A percentile compares a stretch with the other conserved stretches of the same genome.
Evolutionary conservation across 306 rosid species (phyloP).

Genomic region (Cicer bijugum): DNA sequence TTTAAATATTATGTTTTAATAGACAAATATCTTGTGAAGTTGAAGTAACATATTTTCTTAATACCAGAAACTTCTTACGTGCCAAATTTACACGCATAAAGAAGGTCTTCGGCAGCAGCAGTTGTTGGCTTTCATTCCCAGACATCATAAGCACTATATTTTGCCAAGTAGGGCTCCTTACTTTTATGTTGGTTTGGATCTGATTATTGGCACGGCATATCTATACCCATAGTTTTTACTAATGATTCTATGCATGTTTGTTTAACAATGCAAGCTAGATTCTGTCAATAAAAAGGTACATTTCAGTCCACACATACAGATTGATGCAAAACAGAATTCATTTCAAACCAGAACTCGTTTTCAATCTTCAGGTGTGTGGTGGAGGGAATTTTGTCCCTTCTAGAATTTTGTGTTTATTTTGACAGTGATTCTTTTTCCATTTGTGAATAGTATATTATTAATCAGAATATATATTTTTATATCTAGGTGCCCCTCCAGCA

Average conservation of each 20-base stretch:
- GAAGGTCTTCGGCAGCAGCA: constrained; percentile 96
- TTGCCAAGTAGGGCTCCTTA: constrained; percentile 76
- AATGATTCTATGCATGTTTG: constrained; percentile 23
- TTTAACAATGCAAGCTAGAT: constrained; percentile 59
- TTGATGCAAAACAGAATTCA: constrained; percentile 67
- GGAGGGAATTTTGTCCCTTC: constrained; percentile 38
- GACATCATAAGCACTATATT: constrained; percentile 96
- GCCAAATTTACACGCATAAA: constrained; percentile 73
- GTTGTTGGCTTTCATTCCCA: constrained; percentile 83
- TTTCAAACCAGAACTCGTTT: constrained; percentile 68
- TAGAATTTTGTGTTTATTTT: constrained; percentile 37
- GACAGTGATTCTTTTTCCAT: constrained; percentile 20
- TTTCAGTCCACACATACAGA: constrained; percentile 79
- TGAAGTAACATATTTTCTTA: constrained; percentile 45
- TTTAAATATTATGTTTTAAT: constrained; percentile 1
- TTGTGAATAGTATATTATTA: constrained; percentile 24
- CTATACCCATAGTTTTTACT: constrained; percentile 36
- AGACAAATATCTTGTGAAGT: constrained; percentile 38
- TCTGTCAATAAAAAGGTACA: constrained; percentile 91
- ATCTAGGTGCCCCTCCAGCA: constrained; percentile 67
- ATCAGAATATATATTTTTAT: constrained; percentile 20
- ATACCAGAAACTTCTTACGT: constrained; percentile 77
- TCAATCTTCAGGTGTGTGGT: constrained; percentile 74
- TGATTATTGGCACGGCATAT: constrained; percentile 33
- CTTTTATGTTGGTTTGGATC: constrained; percentile 44